A percentile compares a stretch with the other conserved stretches of the same genome.
phyloP scores from a whole-genome alignment of 495 filamentous ascomycete genomes.

The Hyaloscypha variabilis region DNA sequence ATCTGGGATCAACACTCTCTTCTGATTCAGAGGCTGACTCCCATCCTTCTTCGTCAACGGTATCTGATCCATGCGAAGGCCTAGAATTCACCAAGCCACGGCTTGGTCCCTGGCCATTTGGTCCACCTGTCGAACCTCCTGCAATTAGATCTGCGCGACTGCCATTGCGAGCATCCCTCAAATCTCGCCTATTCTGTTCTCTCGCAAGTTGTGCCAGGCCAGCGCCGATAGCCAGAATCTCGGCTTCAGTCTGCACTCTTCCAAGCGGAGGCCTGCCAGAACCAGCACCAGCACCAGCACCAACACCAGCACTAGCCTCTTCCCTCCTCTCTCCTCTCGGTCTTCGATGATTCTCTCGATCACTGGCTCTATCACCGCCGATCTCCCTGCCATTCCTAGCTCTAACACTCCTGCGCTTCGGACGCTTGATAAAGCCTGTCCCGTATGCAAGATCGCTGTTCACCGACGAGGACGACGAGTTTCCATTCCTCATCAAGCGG shows the following conservation, averaged over 20 bases:
- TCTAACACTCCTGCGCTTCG: slow-evolving; percentile 33
- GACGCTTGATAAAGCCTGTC: slow-evolving; percentile 50
- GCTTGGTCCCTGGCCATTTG: slow-evolving; percentile 10
- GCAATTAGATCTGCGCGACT: slow-evolving; percentile 37
- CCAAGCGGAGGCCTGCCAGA: neutral
- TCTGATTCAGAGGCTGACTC: slow-evolving; percentile 37
- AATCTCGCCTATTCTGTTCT: slow-evolving; percentile 30
- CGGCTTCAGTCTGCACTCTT: slow-evolving; percentile 26
- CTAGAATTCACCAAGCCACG: slow-evolving; percentile 28
- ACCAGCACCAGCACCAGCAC: neutral
- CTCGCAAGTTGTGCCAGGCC: slow-evolving; percentile 31
- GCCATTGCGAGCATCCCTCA: slow-evolving; percentile 29
- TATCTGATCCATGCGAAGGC: slow-evolving; percentile 42
- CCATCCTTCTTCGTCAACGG: slow-evolving; percentile 44
- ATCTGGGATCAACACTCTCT: slow-evolving; percentile 31
- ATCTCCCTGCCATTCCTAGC: slow-evolving; percentile 28
- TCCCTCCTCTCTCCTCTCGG: neutral
- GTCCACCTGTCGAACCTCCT: slow-evolving; percentile 27
- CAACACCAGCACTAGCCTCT: neutral
- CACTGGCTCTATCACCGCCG: slow-evolving; percentile 22
- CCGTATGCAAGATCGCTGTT: slow-evolving; percentile 58
- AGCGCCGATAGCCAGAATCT: slow-evolving; percentile 33
- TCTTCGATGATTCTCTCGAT: slow-evolving; percentile 18
- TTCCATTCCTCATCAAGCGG: slow-evolving; percentile 45
- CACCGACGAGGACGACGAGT: slow-evolving; percentile 50